Percentiles rank a stretch among this genome's conserved stretches.
Evolutionary conservation across 2,329 filamentous ascomycete species (phyloP).

Genomic region (Didymellaceae sp.): DNA sequence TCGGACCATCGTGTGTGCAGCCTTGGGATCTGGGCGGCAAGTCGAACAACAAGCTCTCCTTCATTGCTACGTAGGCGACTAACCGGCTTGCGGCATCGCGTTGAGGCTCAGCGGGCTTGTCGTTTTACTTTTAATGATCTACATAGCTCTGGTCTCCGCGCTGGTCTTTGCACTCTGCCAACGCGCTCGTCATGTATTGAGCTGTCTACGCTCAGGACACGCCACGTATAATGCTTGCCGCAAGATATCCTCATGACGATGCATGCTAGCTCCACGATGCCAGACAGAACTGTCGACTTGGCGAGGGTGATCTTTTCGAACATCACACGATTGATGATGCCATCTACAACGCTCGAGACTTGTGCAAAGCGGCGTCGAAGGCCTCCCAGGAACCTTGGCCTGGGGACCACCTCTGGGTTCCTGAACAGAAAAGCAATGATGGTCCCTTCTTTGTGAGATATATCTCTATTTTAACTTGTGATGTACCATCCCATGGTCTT

Average conservation of each 20-base stretch:
- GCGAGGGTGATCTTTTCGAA: no score
- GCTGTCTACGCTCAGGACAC: background rate
- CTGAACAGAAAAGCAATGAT: no score
- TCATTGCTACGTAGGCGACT: conserved; percentile 14
- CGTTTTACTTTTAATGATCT: background rate
- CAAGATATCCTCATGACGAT: no score
- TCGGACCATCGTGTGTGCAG: conserved; percentile 2
- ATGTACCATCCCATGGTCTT: no score
- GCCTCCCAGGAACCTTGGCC: no score
- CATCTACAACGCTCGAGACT: no score
- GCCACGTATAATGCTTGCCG: background rate
- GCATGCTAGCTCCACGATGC: no score
- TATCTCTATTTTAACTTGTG: no score
- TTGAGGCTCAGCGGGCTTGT: conserved; percentile 19
- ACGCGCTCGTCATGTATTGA: background rate
- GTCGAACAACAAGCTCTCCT: conserved; percentile 17
- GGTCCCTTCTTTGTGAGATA: no score
- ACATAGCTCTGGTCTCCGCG: background rate
- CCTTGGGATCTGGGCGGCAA: conserved; percentile 31
- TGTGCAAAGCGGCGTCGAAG: no score
- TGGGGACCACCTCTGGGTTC: no score
- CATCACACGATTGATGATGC: no score
- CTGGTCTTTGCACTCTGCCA: background rate
- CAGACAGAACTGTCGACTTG: background rate
- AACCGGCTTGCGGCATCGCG: conserved; percentile 12